Percentiles rank a stretch among this genome's conserved stretches.
Evolutionary conservation across 2,329 filamentous ascomycete genomes (phyloP).

Genomic region (Ascochyta fabae): DNA sequence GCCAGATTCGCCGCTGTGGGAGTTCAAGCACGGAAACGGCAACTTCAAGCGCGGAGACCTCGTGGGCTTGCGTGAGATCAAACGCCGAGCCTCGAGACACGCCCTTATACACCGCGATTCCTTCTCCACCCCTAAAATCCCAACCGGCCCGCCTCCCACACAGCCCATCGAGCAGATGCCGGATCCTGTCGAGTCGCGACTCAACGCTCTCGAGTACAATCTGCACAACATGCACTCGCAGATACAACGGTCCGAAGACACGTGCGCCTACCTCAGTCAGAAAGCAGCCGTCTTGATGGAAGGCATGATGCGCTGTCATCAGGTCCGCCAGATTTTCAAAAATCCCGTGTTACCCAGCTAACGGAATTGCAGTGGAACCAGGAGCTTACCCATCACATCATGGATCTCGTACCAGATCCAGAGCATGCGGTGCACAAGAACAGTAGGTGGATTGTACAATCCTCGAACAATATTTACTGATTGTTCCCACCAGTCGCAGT

Average conservation of each 20-base stretch:
- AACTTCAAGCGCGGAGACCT: conserved; percentile 97
- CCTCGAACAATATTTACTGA: conserved; percentile 33
- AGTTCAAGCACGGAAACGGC: conserved; percentile 97
- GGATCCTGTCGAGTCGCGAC: conserved; percentile 77
- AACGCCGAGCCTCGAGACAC: conserved; percentile 90
- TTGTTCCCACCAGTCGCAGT: conserved; percentile 43
- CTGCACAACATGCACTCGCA: conserved; percentile 80
- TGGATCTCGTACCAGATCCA: conserved; percentile 74
- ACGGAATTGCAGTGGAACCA: conserved; percentile 71
- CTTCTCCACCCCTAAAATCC: conserved; percentile 74
- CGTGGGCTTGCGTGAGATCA: conserved; percentile 90
- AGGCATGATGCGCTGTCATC: conserved; percentile 74
- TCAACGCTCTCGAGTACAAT: conserved; percentile 79
- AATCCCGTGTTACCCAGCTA: conserved; percentile 30
- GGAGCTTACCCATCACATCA: conserved; percentile 77
- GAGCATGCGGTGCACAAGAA: conserved; percentile 83
- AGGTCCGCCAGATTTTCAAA: conserved; percentile 55
- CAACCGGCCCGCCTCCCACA: conserved; percentile 76
- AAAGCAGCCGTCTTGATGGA: conserved; percentile 85
- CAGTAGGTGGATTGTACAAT: conserved; percentile 61
- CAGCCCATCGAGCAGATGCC: conserved; percentile 80
- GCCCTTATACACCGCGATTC: conserved; percentile 91
- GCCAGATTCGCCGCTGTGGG: conserved; percentile 93
- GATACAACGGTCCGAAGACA: conserved; percentile 83
- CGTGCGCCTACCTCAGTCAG: conserved; percentile 75